Evolutionary conservation across 176 grass and related monocot species (phyloP), one percentile per base, ranked within the genome.

Genomic region (Tillandsia fasciculata): DNA sequence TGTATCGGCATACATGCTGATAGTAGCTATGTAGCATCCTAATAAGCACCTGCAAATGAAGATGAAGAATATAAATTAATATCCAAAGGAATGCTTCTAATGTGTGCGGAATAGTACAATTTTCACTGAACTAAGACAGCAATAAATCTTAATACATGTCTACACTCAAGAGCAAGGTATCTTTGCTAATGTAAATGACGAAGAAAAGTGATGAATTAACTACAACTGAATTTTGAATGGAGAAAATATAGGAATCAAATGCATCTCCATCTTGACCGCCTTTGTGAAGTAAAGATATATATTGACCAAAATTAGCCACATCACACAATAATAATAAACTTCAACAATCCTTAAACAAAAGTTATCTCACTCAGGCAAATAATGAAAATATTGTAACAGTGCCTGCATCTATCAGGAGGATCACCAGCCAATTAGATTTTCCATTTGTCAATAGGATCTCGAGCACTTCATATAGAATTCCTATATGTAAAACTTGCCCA

Each of bases 21-120:
- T 90, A 86, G 74, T 90, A 90, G 69, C 76, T 80, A 59, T 54
- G 48, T 66, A 90, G 61, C 87, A 90, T 90, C 79, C 83, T 83
- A 71, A 90, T 90, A 50, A 86, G 83, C 65, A 90, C 72, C 87
- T 90, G 72, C 18, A 74, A 9, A 63, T 33, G 28, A 59, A 74
- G 64, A 10, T 33, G 28, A 59, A 74, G 64, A 10, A 26, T 24
- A 4, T 7, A 74, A 63, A 20, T 12, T 52, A 53, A 71, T 52
- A 49, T 48, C 23, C 51, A 52, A 69, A 70, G 8, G 2, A 18
- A 61, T 61, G 15, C 56, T 9, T 61, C 17, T 61, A 61, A 42
- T 61, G 15, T 61, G 56, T 20, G 22, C 56, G 22, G 56, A 61
- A 8, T 18, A 61, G 22, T 23, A 0, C 17, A 61, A 5, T 14